These are phyloP conservation scores for Eutrema heterophyllum DNA, from an alignment of 345 rosid genomes.

Conservation along the genomic window DNA sequence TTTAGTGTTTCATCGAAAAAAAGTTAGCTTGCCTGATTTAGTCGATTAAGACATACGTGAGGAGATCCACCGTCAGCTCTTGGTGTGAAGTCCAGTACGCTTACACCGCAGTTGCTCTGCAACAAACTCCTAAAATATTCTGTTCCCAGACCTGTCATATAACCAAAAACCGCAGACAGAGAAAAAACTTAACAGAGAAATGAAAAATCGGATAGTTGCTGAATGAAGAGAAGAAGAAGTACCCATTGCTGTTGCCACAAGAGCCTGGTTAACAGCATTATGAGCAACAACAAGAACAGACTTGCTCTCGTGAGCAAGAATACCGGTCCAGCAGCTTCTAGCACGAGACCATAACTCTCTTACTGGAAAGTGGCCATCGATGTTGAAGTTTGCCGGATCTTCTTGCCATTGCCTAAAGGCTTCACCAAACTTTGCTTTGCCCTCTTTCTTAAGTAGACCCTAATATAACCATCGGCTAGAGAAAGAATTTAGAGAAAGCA, in stretches of 20 bases:
- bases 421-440: slow-evolving; percentile 69
- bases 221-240: slow-evolving; percentile 10
- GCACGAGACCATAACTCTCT: slow-evolving; percentile 90
- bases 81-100: slow-evolving; percentile 78
- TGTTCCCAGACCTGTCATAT: slow-evolving; percentile 59
- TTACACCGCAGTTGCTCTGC: slow-evolving; percentile 96
- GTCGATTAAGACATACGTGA: slow-evolving; percentile 73
- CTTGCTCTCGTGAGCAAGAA: slow-evolving; percentile 68
- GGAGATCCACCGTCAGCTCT: slow-evolving; percentile 62
- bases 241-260: slow-evolving; percentile 85
- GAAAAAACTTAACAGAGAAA: neutral
- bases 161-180: neutral
- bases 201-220: neutral
- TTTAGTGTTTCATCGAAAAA: neutral
- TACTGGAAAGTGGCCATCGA: slow-evolving; percentile 85
- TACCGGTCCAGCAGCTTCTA: slow-evolving; percentile 58
- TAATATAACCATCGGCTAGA: slow-evolving; percentile 30
- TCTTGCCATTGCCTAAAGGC: slow-evolving; percentile 78
- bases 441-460: slow-evolving; percentile 89
- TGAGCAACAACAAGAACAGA: slow-evolving; percentile 96
- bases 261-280: slow-evolving; percentile 95
- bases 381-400: slow-evolving; percentile 72
- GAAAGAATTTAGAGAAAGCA: neutral
- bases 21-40: slow-evolving; percentile 52
- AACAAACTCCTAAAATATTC: slow-evolving; percentile 80